Evolutionary conservation across 768 basidiomycete genomes (phyloP).

Genomic region (Lyophyllum shimeji): DNA sequence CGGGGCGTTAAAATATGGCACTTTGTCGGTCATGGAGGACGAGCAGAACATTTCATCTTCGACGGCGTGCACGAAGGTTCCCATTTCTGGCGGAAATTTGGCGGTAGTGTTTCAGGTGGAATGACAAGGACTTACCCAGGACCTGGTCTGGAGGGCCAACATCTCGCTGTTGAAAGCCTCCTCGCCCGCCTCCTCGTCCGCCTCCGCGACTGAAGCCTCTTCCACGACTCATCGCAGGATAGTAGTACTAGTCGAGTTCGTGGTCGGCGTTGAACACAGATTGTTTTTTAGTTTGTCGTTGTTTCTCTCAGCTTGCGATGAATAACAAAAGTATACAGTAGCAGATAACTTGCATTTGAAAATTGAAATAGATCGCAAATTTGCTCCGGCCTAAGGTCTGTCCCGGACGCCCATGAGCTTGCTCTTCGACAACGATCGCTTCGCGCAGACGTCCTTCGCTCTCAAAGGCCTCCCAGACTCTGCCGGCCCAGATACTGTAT

Average conservation of each 20-base stretch:
- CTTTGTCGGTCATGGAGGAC: slow-evolving; percentile 81
- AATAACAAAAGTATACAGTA: slow-evolving; percentile 8
- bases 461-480: slow-evolving; percentile 16
- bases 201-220: slow-evolving; percentile 58
- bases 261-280: background rate
- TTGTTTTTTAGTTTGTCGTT: slow-evolving; percentile 16
- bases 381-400: too few relatives aligned
- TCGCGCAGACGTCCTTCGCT: slow-evolving; percentile 26
- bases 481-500: slow-evolving; percentile 20
- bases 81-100: slow-evolving; percentile 69
- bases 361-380: background rate
- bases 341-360: background rate
- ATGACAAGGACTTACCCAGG: slow-evolving; percentile 49
- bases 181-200: slow-evolving; percentile 66
- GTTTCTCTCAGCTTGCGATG: slow-evolving; percentile 6
- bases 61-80: slow-evolving; percentile 90
- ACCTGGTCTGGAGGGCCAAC: slow-evolving; percentile 79
- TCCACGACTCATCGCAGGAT: slow-evolving; percentile 15
- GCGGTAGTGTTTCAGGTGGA: slow-evolving; percentile 1
- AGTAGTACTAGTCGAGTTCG: background rate
- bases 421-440: slow-evolving; percentile 24
- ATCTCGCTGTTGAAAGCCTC: slow-evolving; percentile 72
- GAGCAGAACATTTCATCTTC: slow-evolving; percentile 98
- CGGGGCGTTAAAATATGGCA: slow-evolving; percentile 98
- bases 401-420: slow-evolving; percentile 23